phyloP scores from a whole-genome alignment of 1,139 yeast genomes.

The Magnusiomyces suaveolens region DNA sequence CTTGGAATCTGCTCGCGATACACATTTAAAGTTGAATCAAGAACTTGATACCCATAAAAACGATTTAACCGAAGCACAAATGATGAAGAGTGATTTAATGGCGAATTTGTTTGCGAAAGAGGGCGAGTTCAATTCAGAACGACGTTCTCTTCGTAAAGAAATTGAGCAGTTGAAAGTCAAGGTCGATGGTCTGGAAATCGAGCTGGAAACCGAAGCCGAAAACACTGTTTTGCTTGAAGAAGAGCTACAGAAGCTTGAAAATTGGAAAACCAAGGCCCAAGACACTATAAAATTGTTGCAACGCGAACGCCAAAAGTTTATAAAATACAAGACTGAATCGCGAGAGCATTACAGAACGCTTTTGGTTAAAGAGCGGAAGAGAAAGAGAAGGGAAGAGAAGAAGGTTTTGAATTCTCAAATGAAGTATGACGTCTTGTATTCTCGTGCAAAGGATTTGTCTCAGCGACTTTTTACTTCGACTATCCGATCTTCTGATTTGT shows the following conservation, averaged over 20 bases:
- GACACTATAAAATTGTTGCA: not conserved
- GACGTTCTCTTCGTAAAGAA: conserved; percentile 42
- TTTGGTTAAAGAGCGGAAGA: not conserved
- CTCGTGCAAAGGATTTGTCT: conserved; percentile 32
- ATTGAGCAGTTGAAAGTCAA: conserved; percentile 38
- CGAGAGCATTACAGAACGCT: not conserved
- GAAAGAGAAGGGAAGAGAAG: not conserved
- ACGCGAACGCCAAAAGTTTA: not conserved
- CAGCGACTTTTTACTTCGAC: conserved; percentile 33
- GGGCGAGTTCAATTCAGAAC: conserved; percentile 46
- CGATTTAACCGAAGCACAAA: conserved; percentile 20
- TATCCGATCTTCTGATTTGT: conserved; percentile 45
- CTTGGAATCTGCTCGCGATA: not conserved
- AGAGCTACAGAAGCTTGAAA: not conserved
- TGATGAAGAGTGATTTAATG: conserved; percentile 51
- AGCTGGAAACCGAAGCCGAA: conserved; percentile 27
- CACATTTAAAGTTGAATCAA: conserved; percentile 18
- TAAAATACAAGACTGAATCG: not conserved
- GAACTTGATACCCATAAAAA: conserved; percentile 14
- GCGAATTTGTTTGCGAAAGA: conserved; percentile 62
- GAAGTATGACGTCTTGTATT: conserved; percentile 14
- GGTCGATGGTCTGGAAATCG: conserved; percentile 47
- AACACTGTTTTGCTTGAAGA: conserved; percentile 14
- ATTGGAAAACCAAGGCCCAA: not conserved
- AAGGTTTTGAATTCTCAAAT: conserved; percentile 3